phyloP scores from a whole-genome alignment of 768 basidiomycete genomes.

The Pulveroboletus sp. region DNA sequence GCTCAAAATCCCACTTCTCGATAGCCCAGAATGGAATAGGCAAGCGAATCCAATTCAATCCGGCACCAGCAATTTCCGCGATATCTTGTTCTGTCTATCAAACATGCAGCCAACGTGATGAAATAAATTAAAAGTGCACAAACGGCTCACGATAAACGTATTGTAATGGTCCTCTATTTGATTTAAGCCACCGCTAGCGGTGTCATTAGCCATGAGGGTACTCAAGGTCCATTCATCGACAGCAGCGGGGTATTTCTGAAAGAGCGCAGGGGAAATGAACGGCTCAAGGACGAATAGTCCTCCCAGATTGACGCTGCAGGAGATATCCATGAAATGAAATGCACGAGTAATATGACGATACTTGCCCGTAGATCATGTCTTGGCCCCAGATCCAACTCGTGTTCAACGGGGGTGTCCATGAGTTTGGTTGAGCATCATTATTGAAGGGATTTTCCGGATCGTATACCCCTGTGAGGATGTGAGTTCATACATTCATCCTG shows the following conservation, averaged over 20 bases:
- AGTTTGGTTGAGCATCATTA: conserved; percentile 70
- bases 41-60: conserved; percentile 80
- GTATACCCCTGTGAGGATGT: conserved; percentile 47
- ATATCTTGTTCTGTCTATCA: conserved; percentile 84
- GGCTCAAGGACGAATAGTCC: conserved; percentile 80
- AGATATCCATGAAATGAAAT: conserved; percentile 9
- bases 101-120: background rate
- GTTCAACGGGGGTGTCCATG: conserved; percentile 79
- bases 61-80: conserved; percentile 84
- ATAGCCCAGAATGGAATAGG: conserved; percentile 88
- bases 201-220: conserved; percentile 61
- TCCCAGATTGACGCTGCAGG: conserved; percentile 61
- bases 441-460: conserved; percentile 75
- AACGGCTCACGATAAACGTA: conserved; percentile 72
- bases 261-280: conserved; percentile 66
- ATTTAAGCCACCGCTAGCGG: conserved; percentile 57
- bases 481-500: background rate
- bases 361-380: conserved; percentile 61
- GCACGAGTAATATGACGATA: conserved; percentile 2
- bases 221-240: conserved; percentile 71
- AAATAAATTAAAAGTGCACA: background rate
- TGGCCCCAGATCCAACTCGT: conserved; percentile 68
- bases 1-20: conserved; percentile 70
- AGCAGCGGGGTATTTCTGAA: conserved; percentile 54
- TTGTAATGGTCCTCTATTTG: conserved; percentile 76